Evolutionary conservation across 805 yeast species (phyloP), one percentile per base, ranked within the genome.

Genomic region (Grigorovia transvaalensis): DNA sequence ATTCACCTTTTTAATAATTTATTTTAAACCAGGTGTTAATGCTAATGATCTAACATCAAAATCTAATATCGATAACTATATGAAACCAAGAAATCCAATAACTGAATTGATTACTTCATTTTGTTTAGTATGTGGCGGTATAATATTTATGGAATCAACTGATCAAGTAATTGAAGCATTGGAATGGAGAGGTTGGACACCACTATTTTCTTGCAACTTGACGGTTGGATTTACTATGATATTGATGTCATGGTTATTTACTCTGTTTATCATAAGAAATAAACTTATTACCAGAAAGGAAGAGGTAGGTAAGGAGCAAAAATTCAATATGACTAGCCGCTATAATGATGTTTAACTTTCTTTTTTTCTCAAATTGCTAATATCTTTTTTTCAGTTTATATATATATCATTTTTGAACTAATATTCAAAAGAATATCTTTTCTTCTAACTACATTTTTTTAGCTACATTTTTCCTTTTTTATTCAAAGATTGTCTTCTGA

Each of bases 121-220:
- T 70, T 79, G 89, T 54, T 74, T 93, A 54, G 66, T 93, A 12
- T 77, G 87, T 56, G 99, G 99, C 47, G 99, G 99, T 9, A 68
- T 86, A 55, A 82, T 93, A 29, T 93, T 93, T 66, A 88, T 90
- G 90, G 88, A 88, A 67, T 82, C 93, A 51, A 86, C 95, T 45
- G 91, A 87, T 62, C 95, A 93, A 59, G 80, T 87, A 6, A 81
- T 93, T 35, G 81, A 79, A 59, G 90, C 88, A 19, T 74, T 89
- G 71, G 88, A 87, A 59, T 88, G 81, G 67, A 76, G 89, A 59
- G 96, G 96, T 3, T 74, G 82, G 54, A 87, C 93, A 30, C 74
- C 83, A 49, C 90, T 93, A 97, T 91, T 93, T 69, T 86, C 93
- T 1, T 78, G 91, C 63, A 93, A 91, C 65, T 79, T 91, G 41